These are phyloP conservation scores for Skeletonema marinoi DNA, from an alignment of 108 stramenopile genomes.

Conservation along the genomic window DNA sequence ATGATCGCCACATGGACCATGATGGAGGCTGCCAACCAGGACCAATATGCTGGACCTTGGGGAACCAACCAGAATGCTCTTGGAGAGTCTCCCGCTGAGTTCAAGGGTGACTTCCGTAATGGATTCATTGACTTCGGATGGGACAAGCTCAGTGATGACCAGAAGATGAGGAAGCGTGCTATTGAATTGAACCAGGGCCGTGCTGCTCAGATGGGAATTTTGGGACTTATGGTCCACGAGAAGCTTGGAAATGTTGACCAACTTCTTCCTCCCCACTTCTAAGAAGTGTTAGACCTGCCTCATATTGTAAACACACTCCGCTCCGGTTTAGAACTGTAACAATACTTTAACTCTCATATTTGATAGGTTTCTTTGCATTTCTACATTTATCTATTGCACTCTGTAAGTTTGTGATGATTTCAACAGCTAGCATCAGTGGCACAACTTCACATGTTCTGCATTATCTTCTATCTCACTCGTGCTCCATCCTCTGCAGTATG, in stretches of 20 bases:
- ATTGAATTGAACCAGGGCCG: slow-evolving; percentile 94
- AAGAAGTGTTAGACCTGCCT: neutral
- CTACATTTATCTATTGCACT: too few species aligned
- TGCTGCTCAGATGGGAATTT: slow-evolving; percentile 90
- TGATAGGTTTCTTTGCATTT: neutral
- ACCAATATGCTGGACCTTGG: slow-evolving; percentile 16
- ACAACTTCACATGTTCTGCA: too few species aligned
- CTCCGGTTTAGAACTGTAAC: neutral
- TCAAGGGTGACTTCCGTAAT: slow-evolving; percentile 84
- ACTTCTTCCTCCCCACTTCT: slow-evolving; percentile 24
- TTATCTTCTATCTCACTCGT: too few species aligned
- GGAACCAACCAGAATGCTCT: slow-evolving; percentile 27
- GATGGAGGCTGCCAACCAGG: slow-evolving; percentile 45
- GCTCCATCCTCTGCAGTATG: too few species aligned
- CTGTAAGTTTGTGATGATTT: too few species aligned
- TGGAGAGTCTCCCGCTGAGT: slow-evolving; percentile 50
- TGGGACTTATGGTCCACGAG: slow-evolving; percentile 91
- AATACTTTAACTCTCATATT: slow-evolving; percentile 8
- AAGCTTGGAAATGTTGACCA: slow-evolving; percentile 48
- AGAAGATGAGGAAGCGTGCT: slow-evolving; percentile 78
- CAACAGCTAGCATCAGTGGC: too few species aligned
- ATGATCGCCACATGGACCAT: slow-evolving; percentile 67
- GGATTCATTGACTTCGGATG: slow-evolving; percentile 81
- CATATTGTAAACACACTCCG: neutral
- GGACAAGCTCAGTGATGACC: slow-evolving; percentile 62